Base-by-base conservation (phyloP, 1,139 yeast species). In the Groenewaldozyma auringiensis region DNA sequence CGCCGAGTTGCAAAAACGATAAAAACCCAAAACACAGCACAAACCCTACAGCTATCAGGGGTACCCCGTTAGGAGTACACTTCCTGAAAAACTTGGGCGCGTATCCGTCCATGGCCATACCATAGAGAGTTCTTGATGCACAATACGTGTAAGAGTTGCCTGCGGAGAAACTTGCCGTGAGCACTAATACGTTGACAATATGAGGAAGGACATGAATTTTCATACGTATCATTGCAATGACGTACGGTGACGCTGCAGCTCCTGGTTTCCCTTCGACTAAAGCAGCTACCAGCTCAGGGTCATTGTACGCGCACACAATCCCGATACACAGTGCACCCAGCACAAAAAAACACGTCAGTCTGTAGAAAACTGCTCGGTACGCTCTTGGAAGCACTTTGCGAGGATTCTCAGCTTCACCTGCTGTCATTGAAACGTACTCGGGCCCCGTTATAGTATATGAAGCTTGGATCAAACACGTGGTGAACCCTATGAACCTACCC, bases 321-420 rank as follows among this genome's bases (percentile, higher is more conserved):
- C 84, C 83, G 47, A 79, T 75, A 54, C 78, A 75, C 14, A 80
- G 59, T 41, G 80, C 72, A 42, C 83, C 81, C 21, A 81, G 75
- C 47, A 85, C 66, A 59, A 83, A 87, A 54, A 87, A 75, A 17
- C 83, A 65, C 0, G 83, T 76, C 57, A 87, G 71, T 55, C 95
- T 73, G 60, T 76, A 76, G 50, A 84, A 78, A 11, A 86, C 92
- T 37, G 83, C 83, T 60, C 79, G 83, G 67, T 79, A 85, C 2
- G 95, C 95, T 40, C 71, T 73, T 20, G 92, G 92, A 63, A 87
- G 68, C n/a, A 78, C 79, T 54, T 76, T 76, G 49, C 94, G 74
- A 21, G 96, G 96, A 58, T 83, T 75, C 31, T 73, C 68, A 2
- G 87, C 81, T 63, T 86, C 95, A 49, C 89, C 92, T 2, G 94